Base-by-base conservation (phyloP, 2,329 filamentous ascomycete genomes). In the Fusarium sp. region DNA sequence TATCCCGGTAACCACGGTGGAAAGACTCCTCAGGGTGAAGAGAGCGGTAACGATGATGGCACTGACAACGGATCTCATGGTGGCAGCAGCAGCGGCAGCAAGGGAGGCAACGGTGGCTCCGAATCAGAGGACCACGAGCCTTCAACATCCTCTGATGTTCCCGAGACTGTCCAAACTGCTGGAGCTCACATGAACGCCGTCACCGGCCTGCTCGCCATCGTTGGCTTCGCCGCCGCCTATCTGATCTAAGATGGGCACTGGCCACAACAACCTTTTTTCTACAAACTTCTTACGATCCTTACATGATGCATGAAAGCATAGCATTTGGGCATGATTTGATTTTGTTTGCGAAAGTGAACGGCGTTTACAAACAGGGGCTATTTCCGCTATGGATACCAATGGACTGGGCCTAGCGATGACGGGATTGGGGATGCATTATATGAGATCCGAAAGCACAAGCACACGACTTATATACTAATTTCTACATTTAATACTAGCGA, bases 171-270 rank as follows among this genome's bases (percentile, higher is more conserved):
- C 47, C 65, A 77, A 48, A 79, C 78, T 45, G 76, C 80, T 54
- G 74, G 73, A 26, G 81, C 71, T 51, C 78, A 79, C 17, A 68
- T 73, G 65, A 83, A 82, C 75, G 73, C 72, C 11, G 80, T 78
- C 45, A 81, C 80, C 36, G 80, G 81, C 28, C 77, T 82, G 17
- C 78, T 84, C 30, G 85, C 81, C 12, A 77, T 81, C 18, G 76
- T 83, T 30, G 86, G 84, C 28, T 65, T 85, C 38, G 73, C 82
- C 15, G 84, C 80, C 52, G 84, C 79, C 61, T 84, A 81, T 74
- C 78, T 87, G 65, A 66, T 87, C 60, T 88, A 83, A 83, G 55
- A 28, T 44, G 54, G 48, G 34, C 34, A 55, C 42, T 60, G 45
- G 42, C 48, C 26, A 39, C 20, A 47, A 48, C 20, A 47, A 26